Evolutionary conservation across 73 alveolate species (phyloP), one percentile per base, ranked within the genome.

Genomic region (Halteria grandinella): DNA sequence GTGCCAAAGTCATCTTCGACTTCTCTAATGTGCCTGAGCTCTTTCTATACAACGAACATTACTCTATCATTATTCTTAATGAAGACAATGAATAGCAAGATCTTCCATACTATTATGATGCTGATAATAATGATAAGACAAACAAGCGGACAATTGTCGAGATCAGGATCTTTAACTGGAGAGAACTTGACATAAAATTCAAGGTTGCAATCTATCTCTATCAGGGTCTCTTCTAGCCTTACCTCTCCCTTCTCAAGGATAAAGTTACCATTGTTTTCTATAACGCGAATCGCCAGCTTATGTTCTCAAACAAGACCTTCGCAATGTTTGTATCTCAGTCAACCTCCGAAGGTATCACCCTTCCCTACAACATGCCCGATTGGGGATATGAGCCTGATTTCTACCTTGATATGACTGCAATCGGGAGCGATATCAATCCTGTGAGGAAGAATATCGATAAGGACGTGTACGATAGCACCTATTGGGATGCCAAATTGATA

Each of bases 301-400:
- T 66, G 80, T 66, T 45, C 69, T 23, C 80, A 45, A 66, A 45
- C 29, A 12, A 6, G 1, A 44, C 80, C 11, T 45, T 50, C 54
- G 80, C 69, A 6, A 27, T 66, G 7, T 2, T 66, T 6, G 47
- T 66, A 23, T 63, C 63, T 1, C 23, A 66, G 18, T 54, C 69
- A 4, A 18, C 24, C 24, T 71, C 81, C 18, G 27, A 25, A 18
- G 88, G 88, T 6, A 47, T 80, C 2, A 64, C 77, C 14, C 33
- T 87, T 31, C 95, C 95, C 18, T 80, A 80, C 72, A 87, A 87
- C 51, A 28, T 75, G 15, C 88, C 78, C 20, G 89, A 80, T 37
- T 63, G 71, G 17, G 91, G 49, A 8, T 41, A 24, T 10, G 83
- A 77, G 72, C 91, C 89, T 15, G 15, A 14, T 3, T 63, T 64